phyloP scores from a whole-genome alignment of 768 basidiomycete genomes.

The Kwoniella heveanensis region DNA sequence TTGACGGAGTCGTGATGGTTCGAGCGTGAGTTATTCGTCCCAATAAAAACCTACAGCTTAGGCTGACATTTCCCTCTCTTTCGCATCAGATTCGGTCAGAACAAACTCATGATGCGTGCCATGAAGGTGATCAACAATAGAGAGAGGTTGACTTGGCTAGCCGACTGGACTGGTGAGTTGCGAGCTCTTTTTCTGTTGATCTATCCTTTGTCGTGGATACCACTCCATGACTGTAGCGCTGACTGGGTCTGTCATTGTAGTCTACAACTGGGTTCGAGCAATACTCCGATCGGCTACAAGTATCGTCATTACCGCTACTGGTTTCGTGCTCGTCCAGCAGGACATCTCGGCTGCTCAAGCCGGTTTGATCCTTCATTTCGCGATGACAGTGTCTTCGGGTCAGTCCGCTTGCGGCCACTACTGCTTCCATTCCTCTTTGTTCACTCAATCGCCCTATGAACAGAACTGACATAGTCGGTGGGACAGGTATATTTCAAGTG shows the following conservation, averaged over 20 bases:
- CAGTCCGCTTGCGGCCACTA: background rate
- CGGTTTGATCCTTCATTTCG: constrained; percentile 52
- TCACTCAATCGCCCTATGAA: too few species aligned
- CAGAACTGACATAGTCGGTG: background rate
- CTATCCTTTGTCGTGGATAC: too few species aligned
- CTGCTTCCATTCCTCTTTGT: background rate
- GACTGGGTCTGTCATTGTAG: constrained; percentile 15
- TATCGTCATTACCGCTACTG: constrained; percentile 44
- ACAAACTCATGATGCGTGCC: constrained; percentile 23
- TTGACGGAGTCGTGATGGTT: constrained; percentile 45
- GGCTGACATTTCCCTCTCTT: background rate
- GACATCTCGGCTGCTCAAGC: constrained; percentile 40
- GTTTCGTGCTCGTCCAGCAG: constrained; percentile 39
- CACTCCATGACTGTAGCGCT: too few species aligned
- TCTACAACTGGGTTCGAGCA: constrained; percentile 42
- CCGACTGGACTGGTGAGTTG: constrained; percentile 32
- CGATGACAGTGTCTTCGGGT: constrained; percentile 37
- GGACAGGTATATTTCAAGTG: constrained; percentile 36
- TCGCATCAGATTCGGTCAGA: constrained; percentile 42
- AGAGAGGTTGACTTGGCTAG: constrained; percentile 34
- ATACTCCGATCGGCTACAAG: constrained; percentile 34
- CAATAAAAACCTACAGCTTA: too few species aligned
- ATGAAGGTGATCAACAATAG: constrained; percentile 37
- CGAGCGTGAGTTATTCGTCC: constrained; percentile 48
- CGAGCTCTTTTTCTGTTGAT: too few species aligned